Evolutionary conservation across 495 filamentous ascomycete genomes (phyloP).

Genomic region (Lasiosphaeriaceae sp.): DNA sequence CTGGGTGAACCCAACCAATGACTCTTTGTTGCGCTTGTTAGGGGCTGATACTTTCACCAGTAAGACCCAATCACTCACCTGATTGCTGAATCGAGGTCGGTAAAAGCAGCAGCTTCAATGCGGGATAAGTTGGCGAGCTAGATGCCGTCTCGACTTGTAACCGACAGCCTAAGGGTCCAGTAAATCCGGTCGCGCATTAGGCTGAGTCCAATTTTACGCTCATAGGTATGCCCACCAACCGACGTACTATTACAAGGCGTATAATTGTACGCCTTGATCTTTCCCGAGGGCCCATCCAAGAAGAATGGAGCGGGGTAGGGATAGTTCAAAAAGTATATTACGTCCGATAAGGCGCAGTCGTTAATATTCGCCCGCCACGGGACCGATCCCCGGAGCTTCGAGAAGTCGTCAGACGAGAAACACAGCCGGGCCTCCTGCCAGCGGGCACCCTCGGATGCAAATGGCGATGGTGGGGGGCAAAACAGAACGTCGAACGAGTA

Average conservation of each 20-base stretch:
- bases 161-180: neutral
- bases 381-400: conserved; percentile 5
- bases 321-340: neutral
- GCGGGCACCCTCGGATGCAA: conserved; percentile 5
- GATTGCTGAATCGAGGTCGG: conserved; percentile 5
- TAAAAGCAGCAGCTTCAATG: conserved; percentile 1
- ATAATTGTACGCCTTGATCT: conserved; percentile 9
- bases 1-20: conserved; percentile 6
- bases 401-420: conserved; percentile 3
- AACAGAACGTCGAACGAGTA: conserved; percentile 9
- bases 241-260: conserved; percentile 4
- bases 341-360: neutral
- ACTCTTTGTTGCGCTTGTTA: conserved; percentile 6
- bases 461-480: conserved; percentile 8
- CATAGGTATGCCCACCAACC: conserved; percentile 2
- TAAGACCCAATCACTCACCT: conserved; percentile 4
- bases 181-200: neutral
- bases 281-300: conserved; percentile 7
- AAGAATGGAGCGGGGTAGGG: conserved; percentile 7
- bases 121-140: conserved; percentile 5
- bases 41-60: neutral
- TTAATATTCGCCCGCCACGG: conserved; percentile 6
- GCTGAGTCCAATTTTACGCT: neutral
- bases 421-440: conserved; percentile 4
- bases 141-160: conserved; percentile 5